Percentiles rank a stretch among this genome's conserved stretches.
These are phyloP conservation scores for Tetrastigma voinierianum DNA, from an alignment of 164 flowering plant species.

Conservation along the genomic window DNA sequence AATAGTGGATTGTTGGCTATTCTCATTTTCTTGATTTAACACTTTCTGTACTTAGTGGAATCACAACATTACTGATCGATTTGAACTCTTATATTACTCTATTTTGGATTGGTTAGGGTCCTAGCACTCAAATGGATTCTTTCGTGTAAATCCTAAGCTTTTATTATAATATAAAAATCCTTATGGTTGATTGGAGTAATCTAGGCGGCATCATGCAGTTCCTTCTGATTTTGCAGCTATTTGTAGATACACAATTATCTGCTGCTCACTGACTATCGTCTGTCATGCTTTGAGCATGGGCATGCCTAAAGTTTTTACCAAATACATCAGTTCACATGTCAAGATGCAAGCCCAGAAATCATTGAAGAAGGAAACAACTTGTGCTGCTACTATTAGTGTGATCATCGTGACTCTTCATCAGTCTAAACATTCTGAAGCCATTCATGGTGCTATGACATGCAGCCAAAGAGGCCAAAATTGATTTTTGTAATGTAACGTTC, in stretches of 20 bases:
- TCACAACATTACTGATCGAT: too few species aligned
- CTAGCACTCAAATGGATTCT: too few species aligned
- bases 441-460: neutral
- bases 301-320: too few species aligned
- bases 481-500: constrained; percentile 3
- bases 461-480: neutral
- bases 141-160: neutral
- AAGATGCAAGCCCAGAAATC: too few species aligned
- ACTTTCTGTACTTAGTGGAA: too few species aligned
- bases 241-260: neutral
- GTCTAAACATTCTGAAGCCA: neutral
- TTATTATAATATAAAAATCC: neutral
- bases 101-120: too few species aligned
- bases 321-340: too few species aligned
- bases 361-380: neutral
- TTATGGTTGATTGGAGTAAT: neutral
- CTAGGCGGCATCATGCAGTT: neutral
- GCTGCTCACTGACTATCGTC: constrained; percentile 38
- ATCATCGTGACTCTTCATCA: neutral
- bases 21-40: too few species aligned
- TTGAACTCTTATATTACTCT: too few species aligned
- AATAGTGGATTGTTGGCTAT: too few species aligned
- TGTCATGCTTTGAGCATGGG: constrained; percentile 1
- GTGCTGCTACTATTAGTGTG: neutral
- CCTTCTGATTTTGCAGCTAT: constrained; percentile 29